Conservation (phyloP, 1,139 yeast species). For the Taphrina pruni region DNA sequence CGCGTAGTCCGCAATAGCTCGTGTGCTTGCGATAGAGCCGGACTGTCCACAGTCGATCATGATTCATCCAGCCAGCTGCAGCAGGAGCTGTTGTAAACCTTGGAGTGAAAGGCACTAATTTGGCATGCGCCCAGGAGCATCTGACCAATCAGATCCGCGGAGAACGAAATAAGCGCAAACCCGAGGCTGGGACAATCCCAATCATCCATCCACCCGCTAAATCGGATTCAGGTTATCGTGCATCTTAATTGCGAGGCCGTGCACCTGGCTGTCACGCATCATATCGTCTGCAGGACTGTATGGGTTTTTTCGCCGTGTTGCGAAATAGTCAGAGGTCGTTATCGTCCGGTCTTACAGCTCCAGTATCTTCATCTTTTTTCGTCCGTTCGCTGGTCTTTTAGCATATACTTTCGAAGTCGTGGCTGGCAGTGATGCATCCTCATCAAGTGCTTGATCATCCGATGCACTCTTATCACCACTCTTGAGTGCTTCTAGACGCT, state of each 20-base stretch:
- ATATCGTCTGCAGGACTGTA: too few species aligned
- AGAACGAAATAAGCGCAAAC: conserved; percentile 3
- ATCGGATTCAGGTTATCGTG: neutral
- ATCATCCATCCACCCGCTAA: neutral
- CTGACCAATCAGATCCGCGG: neutral
- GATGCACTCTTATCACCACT: neutral
- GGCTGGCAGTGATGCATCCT: neutral
- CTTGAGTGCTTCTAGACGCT: neutral
- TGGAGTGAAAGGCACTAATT: too few species aligned
- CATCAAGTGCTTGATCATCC: neutral
- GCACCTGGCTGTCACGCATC: too few species aligned
- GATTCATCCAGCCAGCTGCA: too few species aligned
- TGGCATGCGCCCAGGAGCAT: neutral
- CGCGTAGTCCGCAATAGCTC: too few species aligned
- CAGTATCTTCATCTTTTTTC: conserved; percentile 6
- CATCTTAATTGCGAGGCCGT: too few species aligned
- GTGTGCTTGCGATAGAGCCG: too few species aligned
- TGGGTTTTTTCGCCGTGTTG: too few species aligned
- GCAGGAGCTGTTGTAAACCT: too few species aligned
- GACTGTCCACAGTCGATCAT: too few species aligned
- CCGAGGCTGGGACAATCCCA: neutral
- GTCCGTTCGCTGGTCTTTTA: conserved; percentile 1
- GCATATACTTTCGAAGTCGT: neutral
- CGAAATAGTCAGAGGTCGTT: too few species aligned
- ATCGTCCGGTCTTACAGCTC: too few species aligned